phyloP scores from a whole-genome alignment of 257 asterid genomes.

The Cordia subcordata region DNA sequence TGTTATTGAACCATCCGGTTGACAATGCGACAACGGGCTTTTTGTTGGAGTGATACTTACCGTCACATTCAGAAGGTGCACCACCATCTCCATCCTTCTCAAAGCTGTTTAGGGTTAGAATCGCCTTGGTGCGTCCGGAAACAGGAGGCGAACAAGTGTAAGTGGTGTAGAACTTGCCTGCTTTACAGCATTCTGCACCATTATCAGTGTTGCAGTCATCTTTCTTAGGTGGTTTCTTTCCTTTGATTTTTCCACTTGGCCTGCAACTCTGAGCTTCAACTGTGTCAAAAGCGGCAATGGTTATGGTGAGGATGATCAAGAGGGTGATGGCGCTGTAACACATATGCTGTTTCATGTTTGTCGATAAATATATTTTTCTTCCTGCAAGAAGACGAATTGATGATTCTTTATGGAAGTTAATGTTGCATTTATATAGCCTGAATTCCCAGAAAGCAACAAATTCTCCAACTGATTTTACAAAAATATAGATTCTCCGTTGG shows the following conservation, averaged over 20 bases:
- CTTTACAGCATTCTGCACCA: conserved; percentile 9
- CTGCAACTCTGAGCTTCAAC: conserved; percentile 13
- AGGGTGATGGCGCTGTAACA: background rate
- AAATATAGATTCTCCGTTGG: too few relatives aligned
- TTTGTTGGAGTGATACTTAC: conserved; percentile 18
- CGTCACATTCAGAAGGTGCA: conserved; percentile 24
- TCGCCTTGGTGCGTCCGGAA: conserved; percentile 14
- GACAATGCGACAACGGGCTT: conserved; percentile 24
- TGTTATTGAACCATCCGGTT: conserved; percentile 17
- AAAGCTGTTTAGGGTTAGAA: conserved; percentile 15
- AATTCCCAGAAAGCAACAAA: too few relatives aligned
- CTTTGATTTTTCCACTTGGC: conserved; percentile 20
- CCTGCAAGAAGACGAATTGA: too few relatives aligned
- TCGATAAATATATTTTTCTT: too few relatives aligned
- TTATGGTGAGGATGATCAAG: background rate
- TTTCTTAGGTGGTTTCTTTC: conserved; percentile 11
- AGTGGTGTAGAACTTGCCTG: conserved; percentile 3
- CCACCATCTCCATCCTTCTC: conserved; percentile 23
- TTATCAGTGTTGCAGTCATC: conserved; percentile 2
- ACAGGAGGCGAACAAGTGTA: conserved; percentile 22
- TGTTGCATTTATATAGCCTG: too few relatives aligned
- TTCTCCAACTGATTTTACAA: too few relatives aligned
- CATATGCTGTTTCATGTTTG: conserved; percentile 9
- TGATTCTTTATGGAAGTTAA: too few relatives aligned
- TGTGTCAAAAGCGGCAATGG: background rate